Evolutionary conservation across 495 filamentous ascomycete genomes (phyloP).

Genomic region (Aspergillus leporis): DNA sequence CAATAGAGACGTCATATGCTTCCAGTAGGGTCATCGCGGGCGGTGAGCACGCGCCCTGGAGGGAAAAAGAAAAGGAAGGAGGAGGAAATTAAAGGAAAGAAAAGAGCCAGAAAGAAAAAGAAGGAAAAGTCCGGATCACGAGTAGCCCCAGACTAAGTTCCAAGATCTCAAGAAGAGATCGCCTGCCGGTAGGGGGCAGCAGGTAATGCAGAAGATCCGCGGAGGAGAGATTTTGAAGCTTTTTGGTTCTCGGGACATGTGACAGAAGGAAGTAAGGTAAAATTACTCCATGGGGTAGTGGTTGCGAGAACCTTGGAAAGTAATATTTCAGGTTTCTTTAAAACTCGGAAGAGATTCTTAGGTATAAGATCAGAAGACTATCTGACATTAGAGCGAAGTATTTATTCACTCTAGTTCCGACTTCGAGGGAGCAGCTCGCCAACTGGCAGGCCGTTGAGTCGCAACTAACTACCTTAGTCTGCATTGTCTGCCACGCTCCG

Average conservation of each 20-base stretch:
- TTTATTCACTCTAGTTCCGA: no score
- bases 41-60: constrained; percentile 11
- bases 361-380: no score
- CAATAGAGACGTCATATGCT: constrained; percentile 49
- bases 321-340: no score
- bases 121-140: not conserved
- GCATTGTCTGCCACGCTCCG: no score
- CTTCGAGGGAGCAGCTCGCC: no score
- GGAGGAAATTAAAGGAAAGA: constrained; percentile 10
- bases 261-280: constrained; percentile 7
- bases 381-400: no score
- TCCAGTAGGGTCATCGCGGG: constrained; percentile 34
- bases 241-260: constrained; percentile 25
- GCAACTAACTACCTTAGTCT: no score
- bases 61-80: constrained; percentile 11
- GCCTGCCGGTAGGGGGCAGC: constrained; percentile 14
- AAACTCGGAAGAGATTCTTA: no score
- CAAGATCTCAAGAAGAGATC: constrained; percentile 10
- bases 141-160: constrained; percentile 4
- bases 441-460: no score
- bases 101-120: constrained; percentile 12
- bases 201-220: constrained; percentile 13
- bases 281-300: not conserved
- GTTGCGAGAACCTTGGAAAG: constrained; percentile 1
- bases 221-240: constrained; percentile 21